Base-by-base conservation (phyloP, 2,329 filamentous ascomycete species). In the Bipolaris cookei region DNA sequence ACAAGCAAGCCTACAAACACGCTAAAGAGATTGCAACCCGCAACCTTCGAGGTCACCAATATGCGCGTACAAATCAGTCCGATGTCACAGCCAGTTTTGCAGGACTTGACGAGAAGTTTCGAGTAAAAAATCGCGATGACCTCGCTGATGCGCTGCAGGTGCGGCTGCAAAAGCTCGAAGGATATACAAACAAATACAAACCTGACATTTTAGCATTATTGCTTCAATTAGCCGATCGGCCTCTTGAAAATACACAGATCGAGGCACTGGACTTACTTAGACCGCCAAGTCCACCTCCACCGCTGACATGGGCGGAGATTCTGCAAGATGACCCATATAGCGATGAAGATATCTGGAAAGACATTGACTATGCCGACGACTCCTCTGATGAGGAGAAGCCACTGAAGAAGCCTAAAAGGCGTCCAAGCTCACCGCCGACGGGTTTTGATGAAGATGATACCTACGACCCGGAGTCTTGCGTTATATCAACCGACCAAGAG, bases 191-290 rank as follows among this genome's bases (percentile, higher is more conserved):
- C 41, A 87, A 87, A 76, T 94, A 86, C 84, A 86, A 87, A 5
- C 92, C 93, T 0, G 95, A 98, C 66, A 82, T 90, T 13, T 79
- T 98, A 13, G 88, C 90, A 47, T 77, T 98, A 0, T 78, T 98
- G 10, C 80, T 98, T 6, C 86, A 91, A 59, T 84, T 98, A 0
- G 94, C 94, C 1, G 88, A 97, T 65, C 85, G 88, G 51, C 94
- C 95, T 2, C 84, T 88, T 0, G 84, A 88, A 50, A 88, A 92
- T 49, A 86, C 90, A 0, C 84, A 80, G 3, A 77, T 94, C 1
- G 81, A 84, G 38, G 84, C 87, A 60, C 78, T 95, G n/a, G 81
- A 87, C 16, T 73, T 78, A 1, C 75, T 89, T 2, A 80, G 80
- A 35, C 78, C 82, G 1, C 74, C 80, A 3, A 78, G 80, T 14